Evolutionary conservation across 2,329 filamentous ascomycete genomes (phyloP).

Genomic region (Colletotrichum camelliae): DNA sequence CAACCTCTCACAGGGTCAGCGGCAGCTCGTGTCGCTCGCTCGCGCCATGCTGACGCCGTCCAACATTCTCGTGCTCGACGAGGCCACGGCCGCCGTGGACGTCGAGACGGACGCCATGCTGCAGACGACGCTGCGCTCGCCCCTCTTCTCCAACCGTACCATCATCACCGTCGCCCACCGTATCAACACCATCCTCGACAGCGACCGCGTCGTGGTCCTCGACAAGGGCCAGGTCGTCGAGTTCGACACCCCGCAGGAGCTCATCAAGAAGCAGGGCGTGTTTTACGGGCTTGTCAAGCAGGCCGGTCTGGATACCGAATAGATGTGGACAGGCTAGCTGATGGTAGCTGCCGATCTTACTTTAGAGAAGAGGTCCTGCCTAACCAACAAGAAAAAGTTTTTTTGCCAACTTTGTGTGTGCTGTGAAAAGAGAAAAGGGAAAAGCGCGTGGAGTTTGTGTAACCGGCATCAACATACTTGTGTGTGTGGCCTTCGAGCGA

Average conservation of each 20-base stretch:
- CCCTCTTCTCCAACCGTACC: conserved; percentile 84
- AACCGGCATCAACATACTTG: neutral
- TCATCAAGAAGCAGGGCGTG: conserved; percentile 77
- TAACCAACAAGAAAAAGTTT: neutral
- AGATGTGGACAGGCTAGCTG: conserved; percentile 21
- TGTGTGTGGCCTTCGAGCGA: neutral
- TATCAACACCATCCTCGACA: conserved; percentile 94
- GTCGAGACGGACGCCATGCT: conserved; percentile 72
- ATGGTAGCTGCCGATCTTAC: neutral
- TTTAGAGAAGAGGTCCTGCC: neutral
- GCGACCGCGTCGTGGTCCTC: conserved; percentile 90
- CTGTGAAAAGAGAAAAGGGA: neutral
- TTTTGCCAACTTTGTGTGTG: neutral
- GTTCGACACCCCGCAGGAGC: conserved; percentile 83
- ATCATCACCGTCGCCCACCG: conserved; percentile 99
- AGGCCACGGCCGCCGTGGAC: conserved; percentile 84
- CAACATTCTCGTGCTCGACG: conserved; percentile 96
- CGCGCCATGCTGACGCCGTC: conserved; percentile 93
- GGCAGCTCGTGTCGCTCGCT: conserved; percentile 91
- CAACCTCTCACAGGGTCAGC: conserved; percentile 93
- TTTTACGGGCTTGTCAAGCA: conserved; percentile 94
- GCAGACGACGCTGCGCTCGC: conserved; percentile 66
- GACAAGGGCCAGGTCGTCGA: conserved; percentile 90
- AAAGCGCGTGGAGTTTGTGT: neutral
- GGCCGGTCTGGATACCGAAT: conserved; percentile 70